Evolutionary conservation across 225 moss, liverwort and hornwort genomes (phyloP), one percentile per base, ranked within the genome.

Genomic region (Physcomitrellopsis africana): DNA sequence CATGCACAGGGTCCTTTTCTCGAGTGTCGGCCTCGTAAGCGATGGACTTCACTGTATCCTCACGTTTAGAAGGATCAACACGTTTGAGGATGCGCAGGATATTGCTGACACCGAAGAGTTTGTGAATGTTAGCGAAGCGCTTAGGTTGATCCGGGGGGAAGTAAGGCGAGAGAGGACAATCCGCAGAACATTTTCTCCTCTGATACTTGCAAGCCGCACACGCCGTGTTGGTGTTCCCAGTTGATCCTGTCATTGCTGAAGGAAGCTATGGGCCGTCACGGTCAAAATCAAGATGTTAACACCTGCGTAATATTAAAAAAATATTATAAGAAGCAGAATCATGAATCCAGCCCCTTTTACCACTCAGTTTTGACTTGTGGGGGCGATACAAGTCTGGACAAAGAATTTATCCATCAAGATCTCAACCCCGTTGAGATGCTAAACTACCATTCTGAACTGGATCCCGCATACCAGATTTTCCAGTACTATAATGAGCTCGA

Each of bases 171-270:
- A 91, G 84, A 20, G 88, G 86, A 22, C 91, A 91, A 48, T 91
- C 88, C 3, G 77, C 14, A 8, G 91, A 78, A 84, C 91, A 91
- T 48, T 91, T 91, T 15, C 91, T 70, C 13, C 91, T 77, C 53
- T 89, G 84, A 62, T 84, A 86, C 78, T 86, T 88, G 80, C 91
- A 91, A 10, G 91, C 91, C 68, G 91, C 91, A 44, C 91, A 91
- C 24, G 91, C 88, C 11, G 86, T 81, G 72, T 78, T 86, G 10
- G 45, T 51, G 49, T 1, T 77, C 51, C 61, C 51, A 63, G 54
- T 46, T 55, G 79, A 68, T 68, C 79, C 79, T 32, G 79, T 68
- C 79, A 80, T 80, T 46, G 19, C 29, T 45, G 0, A 12, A 8
- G 43, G 22, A 17, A 65, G 7, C 45, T n/a, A 6, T 13, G 13